Evolutionary conservation across 1,284 basidiomycete genomes (phyloP), one percentile per base, ranked within the genome.

Genomic region (Pterulicium gracile): DNA sequence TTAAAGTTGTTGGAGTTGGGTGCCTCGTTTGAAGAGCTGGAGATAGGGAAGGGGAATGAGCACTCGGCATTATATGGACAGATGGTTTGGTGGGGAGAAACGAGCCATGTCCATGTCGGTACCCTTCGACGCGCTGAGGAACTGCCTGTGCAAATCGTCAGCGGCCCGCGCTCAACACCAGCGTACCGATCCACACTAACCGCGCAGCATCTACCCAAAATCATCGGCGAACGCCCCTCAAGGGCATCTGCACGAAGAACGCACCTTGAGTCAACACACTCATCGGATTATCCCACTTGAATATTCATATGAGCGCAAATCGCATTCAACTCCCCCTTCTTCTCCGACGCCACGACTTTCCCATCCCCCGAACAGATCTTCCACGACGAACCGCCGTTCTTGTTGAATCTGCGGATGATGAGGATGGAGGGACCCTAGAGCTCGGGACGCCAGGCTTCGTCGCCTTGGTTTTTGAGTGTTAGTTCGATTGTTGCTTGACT

Each of bases 251-350:
- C 34, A 4, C 23, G 19, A 19, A 23, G 40, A 23, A 51, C 57
- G 41, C 60, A 74, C 89, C 90, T 72, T 96, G 93, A 1, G 90
- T 95, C 24, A 95, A 71, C 32, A 98, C 83, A 52, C 93, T 96
- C 75, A 98, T 81, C 0, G 94, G 94, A 57, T 97, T 97, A 60
- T 98, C 96, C n/a, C 50, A 98, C 88, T 58, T 93, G 90, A 50
- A 99, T 92, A 58, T 91, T 90, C 81, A 95, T 94, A 56, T 93
- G 87, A 58, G 95, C 89, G 55, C 84, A 83, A 44, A 98, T 95
- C 2, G 82, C 77, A 34, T 88, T 75, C 18, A 98, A 67, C 58
- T 96, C 91, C 22, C 91, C 81, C 51, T 81, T 80, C 66, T 89
- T 93, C n/a, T 69, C 81, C 32, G 83, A 86, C n/a, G n/a, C n/a